Evolutionary conservation across 352 stramenopile genomes (phyloP), one percentile per base, ranked within the genome.

Genomic region (Albugo laibachii): DNA sequence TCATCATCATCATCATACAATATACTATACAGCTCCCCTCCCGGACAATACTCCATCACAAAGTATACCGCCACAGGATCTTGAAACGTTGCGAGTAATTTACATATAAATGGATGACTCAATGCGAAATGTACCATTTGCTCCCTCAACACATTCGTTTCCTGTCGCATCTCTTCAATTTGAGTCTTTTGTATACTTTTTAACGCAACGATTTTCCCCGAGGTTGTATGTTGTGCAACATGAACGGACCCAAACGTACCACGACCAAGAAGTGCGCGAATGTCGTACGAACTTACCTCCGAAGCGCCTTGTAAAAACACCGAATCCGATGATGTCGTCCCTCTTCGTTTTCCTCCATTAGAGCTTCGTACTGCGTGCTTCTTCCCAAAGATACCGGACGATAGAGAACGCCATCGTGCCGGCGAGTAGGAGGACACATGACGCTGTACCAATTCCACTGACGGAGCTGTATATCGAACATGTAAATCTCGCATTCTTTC

Each of bases 21-120:
- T 41, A 96, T 74, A 47, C 83, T 89, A 55, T 93, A 96, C n/a
- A 83, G 35, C 43, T 85, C 73, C 39, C 69, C 73, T 34, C 73
- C 73, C 13, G 73, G 61, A 46, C 66, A 81, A 41, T 74, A 83
- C 58, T 83, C 74, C 37, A 86, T 39, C 40, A 86, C 67, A 35
- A 86, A 80, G 45, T 83, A 91, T 31, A 88, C 50, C 19, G 71
- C 71, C 13, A 78, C 45, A 11, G 53, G 48, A 52, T 91, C 78
- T 45, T 91, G 72, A 47, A 91, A 85, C 40, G 63, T 83, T 15
- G 63, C 54, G 52, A 73, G 78, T 38, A 91, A 61, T 21, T 35
- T 61, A 12, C 61, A 57, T 14, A 91, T 50, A 50, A 83, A 82
- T 13, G 62, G 56, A 47, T 91, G 70, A 12, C 54, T 34, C 41